phyloP scores from a whole-genome alignment of 129 eudicot species.

The Flaveria ramosissima region DNA sequence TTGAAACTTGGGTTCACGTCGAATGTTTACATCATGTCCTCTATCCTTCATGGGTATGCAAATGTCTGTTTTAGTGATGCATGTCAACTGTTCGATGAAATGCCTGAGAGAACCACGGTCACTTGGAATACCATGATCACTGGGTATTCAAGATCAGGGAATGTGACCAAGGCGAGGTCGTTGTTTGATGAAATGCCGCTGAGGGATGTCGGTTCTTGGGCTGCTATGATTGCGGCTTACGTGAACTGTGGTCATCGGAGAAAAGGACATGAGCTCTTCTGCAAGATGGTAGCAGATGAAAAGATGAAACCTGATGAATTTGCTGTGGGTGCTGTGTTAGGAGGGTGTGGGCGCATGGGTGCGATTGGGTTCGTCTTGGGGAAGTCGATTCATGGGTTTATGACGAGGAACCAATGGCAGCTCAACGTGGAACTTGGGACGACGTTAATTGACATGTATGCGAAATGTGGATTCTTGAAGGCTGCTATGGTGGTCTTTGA shows the following conservation, averaged over 20 bases:
- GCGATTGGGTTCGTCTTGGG: constrained; percentile 52
- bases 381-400: constrained; percentile 53
- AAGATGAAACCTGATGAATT: constrained; percentile 53
- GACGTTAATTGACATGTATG: constrained; percentile 60
- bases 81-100: constrained; percentile 53
- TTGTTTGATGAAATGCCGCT: constrained; percentile 55
- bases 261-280: constrained; percentile 46
- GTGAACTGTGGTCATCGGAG: constrained; percentile 21
- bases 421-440: constrained; percentile 59
- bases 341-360: constrained; percentile 52
- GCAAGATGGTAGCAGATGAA: constrained; percentile 36
- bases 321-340: constrained; percentile 41
- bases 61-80: constrained; percentile 39
- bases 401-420: constrained; percentile 45
- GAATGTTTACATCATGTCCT: constrained; percentile 55
- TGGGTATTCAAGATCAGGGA: constrained; percentile 40
- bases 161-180: constrained; percentile 34
- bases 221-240: constrained; percentile 56
- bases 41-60: constrained; percentile 42
- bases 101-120: constrained; percentile 60
- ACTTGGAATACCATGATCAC: constrained; percentile 73
- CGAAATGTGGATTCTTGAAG: constrained; percentile 57
- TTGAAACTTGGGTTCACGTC: constrained; percentile 50
- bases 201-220: constrained; percentile 56
- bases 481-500: constrained; percentile 48